Conservation (phyloP, 495 filamentous ascomycete species). For the Podospora pseudopauciseta region DNA sequence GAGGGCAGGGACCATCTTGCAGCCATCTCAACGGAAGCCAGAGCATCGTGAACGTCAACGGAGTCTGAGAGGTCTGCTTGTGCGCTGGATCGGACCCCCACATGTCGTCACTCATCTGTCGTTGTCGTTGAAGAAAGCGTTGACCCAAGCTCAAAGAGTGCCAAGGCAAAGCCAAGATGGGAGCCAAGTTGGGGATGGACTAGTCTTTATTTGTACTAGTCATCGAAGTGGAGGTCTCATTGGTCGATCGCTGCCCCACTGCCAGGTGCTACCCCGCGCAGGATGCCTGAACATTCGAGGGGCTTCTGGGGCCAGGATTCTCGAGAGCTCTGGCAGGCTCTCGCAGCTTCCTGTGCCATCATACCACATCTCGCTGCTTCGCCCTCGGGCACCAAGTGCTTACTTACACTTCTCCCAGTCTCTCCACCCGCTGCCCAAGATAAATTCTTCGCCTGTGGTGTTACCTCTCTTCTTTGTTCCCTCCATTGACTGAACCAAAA, state of each 20-base stretch:
- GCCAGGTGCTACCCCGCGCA: not conserved
- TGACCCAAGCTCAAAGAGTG: not conserved
- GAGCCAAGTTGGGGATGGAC: not conserved
- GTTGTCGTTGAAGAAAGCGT: not conserved
- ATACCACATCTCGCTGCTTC: conserved; percentile 17
- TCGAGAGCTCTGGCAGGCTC: conserved; percentile 11
- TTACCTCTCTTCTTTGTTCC: not conserved
- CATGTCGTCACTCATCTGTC: conserved; percentile 11
- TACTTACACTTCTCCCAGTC: not conserved
- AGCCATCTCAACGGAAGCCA: not conserved
- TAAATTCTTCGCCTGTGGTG: conserved; percentile 23
- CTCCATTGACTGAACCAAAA: not conserved
- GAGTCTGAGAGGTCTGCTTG: not conserved
- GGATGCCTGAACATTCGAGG: not conserved
- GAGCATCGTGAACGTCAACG: not conserved
- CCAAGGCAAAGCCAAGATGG: not conserved
- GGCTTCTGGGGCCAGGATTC: not conserved
- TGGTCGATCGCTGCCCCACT: not conserved
- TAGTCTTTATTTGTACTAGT: not conserved
- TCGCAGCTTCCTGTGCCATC: conserved; percentile 16
- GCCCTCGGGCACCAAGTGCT: conserved; percentile 17
- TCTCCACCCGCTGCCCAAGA: conserved; percentile 11
- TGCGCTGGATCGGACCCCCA: not conserved
- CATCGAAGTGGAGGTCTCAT: not conserved
- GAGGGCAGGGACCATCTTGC: not conserved